Evolutionary conservation across 2,329 filamentous ascomycete genomes (phyloP).

Genomic region (Microsporum ferrugineum): DNA sequence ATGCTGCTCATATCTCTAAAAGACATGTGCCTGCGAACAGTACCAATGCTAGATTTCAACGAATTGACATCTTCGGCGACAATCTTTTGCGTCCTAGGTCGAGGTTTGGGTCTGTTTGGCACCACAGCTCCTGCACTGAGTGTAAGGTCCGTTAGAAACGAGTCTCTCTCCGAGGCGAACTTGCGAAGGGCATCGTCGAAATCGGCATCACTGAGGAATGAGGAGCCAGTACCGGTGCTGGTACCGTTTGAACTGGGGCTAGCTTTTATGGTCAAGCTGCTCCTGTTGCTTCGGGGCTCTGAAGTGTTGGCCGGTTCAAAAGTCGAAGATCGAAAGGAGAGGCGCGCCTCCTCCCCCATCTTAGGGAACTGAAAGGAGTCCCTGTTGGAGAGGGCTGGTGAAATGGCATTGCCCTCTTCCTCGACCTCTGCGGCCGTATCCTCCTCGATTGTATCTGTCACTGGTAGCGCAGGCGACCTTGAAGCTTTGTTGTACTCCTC

Average conservation of each 20-base stretch:
- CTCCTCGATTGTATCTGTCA: conserved; percentile 51
- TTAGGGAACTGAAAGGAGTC: conserved; percentile 32
- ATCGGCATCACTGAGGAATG: conserved; percentile 59
- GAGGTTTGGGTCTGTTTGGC: conserved; percentile 53
- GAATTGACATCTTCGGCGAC: conserved; percentile 55
- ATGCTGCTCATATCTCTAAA: conserved; percentile 90
- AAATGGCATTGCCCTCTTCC: conserved; percentile 23
- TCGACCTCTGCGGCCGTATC: conserved; percentile 47
- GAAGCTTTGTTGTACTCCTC: conserved; percentile 31
- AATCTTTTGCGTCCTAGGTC: conserved; percentile 71
- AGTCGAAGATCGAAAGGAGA: conserved; percentile 41
- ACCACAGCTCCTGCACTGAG: conserved; percentile 67
- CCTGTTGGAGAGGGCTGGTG: conserved; percentile 32
- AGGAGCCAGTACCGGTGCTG: conserved; percentile 1
- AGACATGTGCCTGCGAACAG: conserved; percentile 83
- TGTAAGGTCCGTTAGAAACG: conserved; percentile 82
- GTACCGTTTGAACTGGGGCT: conserved; percentile 25
- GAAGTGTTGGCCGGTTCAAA: conserved; percentile 26
- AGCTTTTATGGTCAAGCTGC: conserved; percentile 51
- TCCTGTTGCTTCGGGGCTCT: conserved; percentile 49
- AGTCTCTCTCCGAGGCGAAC: conserved; percentile 89
- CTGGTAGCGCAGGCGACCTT: conserved; percentile 25
- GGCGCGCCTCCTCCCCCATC: conserved; percentile 27
- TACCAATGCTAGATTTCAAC: conserved; percentile 57
- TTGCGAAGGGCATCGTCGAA: conserved; percentile 89